A percentile compares a stretch with the other conserved stretches of the same genome.
These are phyloP conservation scores for Trichoderma citrinoviride DNA, from an alignment of 2,329 filamentous ascomycete species.

Conservation along the genomic window DNA sequence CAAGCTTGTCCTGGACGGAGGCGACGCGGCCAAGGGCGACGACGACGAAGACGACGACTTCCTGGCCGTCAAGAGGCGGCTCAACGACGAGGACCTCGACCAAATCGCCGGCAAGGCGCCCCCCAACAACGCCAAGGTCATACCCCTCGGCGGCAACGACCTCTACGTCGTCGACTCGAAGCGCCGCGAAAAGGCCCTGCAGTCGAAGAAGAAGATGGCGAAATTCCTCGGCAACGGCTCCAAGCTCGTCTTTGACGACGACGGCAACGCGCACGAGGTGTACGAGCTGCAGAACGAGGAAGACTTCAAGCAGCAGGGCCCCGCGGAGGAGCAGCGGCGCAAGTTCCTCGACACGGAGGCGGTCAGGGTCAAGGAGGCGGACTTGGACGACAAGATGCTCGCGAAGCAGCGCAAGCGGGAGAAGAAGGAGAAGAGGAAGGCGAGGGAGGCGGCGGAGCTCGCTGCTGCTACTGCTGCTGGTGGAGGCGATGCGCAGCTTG, in stretches of 20 bases:
- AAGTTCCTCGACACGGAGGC: slow-evolving; percentile 76
- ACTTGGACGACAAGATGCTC: slow-evolving; percentile 77
- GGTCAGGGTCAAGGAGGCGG: slow-evolving; percentile 67
- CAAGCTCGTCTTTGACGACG: slow-evolving; percentile 89
- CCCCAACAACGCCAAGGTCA: slow-evolving; percentile 51
- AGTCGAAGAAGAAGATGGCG: slow-evolving; percentile 89
- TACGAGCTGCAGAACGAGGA: slow-evolving; percentile 88
- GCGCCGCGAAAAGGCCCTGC: slow-evolving; percentile 89
- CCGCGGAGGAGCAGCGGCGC: slow-evolving; percentile 71
- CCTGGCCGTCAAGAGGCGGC: slow-evolving; percentile 83
- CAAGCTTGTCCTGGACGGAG: slow-evolving; percentile 69
- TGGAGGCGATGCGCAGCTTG: slow-evolving; percentile 35
- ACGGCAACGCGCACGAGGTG: slow-evolving; percentile 77
- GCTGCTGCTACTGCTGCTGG: slow-evolving; percentile 30
- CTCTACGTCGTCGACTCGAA: slow-evolving; percentile 88
- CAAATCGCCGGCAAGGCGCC: slow-evolving; percentile 47
- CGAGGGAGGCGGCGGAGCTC: slow-evolving; percentile 51
- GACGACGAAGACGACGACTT: slow-evolving; percentile 74
- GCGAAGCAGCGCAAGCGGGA: slow-evolving; percentile 75
- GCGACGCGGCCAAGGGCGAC: slow-evolving; percentile 35
- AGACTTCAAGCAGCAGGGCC: slow-evolving; percentile 71
- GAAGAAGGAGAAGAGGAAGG: slow-evolving; percentile 72
- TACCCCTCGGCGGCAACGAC: slow-evolving; percentile 68
- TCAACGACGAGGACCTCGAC: slow-evolving; percentile 65
- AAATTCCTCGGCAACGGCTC: slow-evolving; percentile 85